Conservation (phyloP, 1,139 yeast genomes). For the Schizosaccharomyces versatilis region DNA sequence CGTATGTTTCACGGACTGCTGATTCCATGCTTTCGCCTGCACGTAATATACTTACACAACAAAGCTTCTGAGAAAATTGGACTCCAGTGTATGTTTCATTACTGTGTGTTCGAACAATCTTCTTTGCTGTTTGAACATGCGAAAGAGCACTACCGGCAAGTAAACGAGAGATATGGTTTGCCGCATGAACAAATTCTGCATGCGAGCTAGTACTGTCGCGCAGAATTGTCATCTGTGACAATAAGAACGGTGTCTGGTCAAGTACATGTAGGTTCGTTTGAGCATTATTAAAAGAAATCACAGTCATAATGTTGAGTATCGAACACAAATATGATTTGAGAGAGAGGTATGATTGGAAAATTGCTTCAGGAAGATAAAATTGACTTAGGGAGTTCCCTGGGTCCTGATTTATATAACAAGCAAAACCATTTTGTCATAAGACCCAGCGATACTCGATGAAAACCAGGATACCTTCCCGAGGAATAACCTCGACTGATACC, state of each 20-base stretch:
- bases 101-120: slow-evolving; percentile 27
- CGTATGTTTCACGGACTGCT: slow-evolving; percentile 51
- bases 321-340: too few relatives aligned
- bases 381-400: too few relatives aligned
- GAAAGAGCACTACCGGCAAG: slow-evolving; percentile 36
- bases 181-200: slow-evolving; percentile 69
- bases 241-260: slow-evolving; percentile 73
- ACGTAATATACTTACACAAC: slow-evolving; percentile 60
- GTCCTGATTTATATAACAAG: too few relatives aligned
- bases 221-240: slow-evolving; percentile 71
- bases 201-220: slow-evolving; percentile 59
- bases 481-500: too few relatives aligned
- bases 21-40: slow-evolving; percentile 85
- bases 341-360: too few relatives aligned
- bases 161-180: slow-evolving; percentile 79
- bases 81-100: slow-evolving; percentile 25
- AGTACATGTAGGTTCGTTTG: slow-evolving; percentile 32
- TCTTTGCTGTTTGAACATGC: slow-evolving; percentile 6
- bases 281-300: too few relatives aligned
- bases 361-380: too few relatives aligned
- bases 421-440: too few relatives aligned
- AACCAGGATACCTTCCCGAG: too few relatives aligned
- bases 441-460: too few relatives aligned
- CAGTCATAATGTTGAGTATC: too few relatives aligned
- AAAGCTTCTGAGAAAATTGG: slow-evolving; percentile 23